These are phyloP conservation scores for Herpetospermum pedunculosum DNA, from an alignment of 306 rosid species.

Conservation along the genomic window DNA sequence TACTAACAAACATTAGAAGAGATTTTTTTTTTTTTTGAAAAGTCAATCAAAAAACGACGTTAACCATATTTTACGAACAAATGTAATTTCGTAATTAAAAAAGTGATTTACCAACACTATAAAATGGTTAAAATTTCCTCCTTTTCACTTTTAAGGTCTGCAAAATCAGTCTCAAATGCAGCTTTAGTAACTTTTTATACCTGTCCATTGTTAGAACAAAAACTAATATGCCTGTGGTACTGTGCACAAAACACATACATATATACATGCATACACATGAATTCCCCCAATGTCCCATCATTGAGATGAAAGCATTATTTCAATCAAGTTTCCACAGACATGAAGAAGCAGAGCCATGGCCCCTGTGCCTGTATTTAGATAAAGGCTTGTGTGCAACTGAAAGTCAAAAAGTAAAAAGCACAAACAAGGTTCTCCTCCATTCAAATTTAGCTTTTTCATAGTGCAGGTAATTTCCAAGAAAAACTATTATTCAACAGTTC, in stretches of 20 bases:
- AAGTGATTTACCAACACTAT: too few species aligned
- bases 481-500: not conserved
- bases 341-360: not conserved
- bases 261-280: not conserved
- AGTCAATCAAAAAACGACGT: too few species aligned
- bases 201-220: too few species aligned
- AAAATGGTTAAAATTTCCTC: too few species aligned
- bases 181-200: too few species aligned
- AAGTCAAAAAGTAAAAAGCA: conserved; percentile 3
- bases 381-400: not conserved
- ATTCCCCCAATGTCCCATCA: not conserved
- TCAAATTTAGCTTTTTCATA: not conserved
- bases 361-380: not conserved
- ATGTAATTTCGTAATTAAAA: too few species aligned
- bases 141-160: too few species aligned
- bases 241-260: not conserved
- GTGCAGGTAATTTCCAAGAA: conserved; percentile 6
- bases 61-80: too few species aligned
- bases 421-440: conserved; percentile 1
- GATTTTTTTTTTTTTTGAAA: too few species aligned
- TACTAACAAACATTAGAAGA: too few species aligned
- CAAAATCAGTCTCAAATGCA: too few species aligned
- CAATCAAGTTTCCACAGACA: not conserved
- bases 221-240: not conserved
- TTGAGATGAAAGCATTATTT: not conserved